A percentile compares a stretch with the other conserved stretches of the same genome.
These are phyloP conservation scores for Dactylis glomerata DNA, from an alignment of 176 grass and related monocot species.

Conservation along the genomic window DNA sequence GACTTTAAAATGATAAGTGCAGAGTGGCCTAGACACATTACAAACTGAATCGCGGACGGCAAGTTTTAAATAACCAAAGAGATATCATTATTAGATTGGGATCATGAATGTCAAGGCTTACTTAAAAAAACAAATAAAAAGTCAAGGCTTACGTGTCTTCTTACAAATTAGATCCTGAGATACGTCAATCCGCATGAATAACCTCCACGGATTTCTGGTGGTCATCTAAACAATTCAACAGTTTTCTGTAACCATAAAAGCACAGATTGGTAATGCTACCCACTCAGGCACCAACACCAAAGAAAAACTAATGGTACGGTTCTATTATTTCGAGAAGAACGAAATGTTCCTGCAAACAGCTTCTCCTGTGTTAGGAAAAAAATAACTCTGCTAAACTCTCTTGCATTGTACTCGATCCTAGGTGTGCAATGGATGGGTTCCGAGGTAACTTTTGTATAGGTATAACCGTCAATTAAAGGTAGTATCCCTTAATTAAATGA, in stretches of 20 bases:
- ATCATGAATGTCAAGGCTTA: conserved; percentile 4
- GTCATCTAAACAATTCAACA: not conserved
- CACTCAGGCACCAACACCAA: not conserved
- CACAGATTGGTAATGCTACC: not conserved
- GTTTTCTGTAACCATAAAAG: not conserved
- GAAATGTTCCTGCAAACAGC: not conserved
- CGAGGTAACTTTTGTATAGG: not conserved
- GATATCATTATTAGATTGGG: conserved; percentile 3
- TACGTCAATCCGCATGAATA: conserved; percentile 33
- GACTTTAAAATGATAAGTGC: not conserved
- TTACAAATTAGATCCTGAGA: conserved; percentile 28
- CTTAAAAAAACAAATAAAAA: not conserved
- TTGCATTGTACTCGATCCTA: not conserved
- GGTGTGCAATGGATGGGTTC: not conserved
- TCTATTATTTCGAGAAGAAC: no score
- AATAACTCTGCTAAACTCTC: not conserved
- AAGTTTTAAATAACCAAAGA: not conserved
- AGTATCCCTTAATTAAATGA: not conserved
- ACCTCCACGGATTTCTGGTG: not conserved
- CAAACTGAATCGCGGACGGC: not conserved
- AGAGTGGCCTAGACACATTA: not conserved
- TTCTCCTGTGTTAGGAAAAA: no score
- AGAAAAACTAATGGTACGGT: not conserved
- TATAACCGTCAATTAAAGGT: not conserved
- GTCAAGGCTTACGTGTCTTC: not conserved